Conservation (phyloP, 2,329 filamentous ascomycete species). For the Colletotrichum sp. region DNA sequence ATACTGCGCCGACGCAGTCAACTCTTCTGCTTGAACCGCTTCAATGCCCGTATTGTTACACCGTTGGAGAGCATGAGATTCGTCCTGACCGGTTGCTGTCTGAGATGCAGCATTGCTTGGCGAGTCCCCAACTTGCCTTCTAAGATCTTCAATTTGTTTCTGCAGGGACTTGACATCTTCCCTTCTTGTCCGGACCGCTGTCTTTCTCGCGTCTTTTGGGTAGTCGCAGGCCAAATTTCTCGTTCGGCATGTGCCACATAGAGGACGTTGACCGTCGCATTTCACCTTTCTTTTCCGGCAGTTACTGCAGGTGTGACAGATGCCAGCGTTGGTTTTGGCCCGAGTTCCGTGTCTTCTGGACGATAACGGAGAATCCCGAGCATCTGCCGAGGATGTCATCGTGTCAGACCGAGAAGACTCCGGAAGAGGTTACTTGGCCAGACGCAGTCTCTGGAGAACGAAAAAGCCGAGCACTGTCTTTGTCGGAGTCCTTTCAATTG, state of each 20-base stretch:
- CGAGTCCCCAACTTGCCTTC: background rate
- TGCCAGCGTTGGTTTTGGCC: background rate
- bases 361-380: background rate
- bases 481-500: background rate
- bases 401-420: background rate
- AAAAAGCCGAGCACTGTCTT: background rate
- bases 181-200: background rate
- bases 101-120: background rate
- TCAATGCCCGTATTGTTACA: background rate
- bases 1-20: background rate
- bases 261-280: background rate
- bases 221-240: background rate
- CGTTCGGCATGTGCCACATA: background rate
- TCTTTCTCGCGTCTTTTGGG: background rate
- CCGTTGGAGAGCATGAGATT: background rate
- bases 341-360: background rate
- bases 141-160: background rate
- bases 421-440: background rate
- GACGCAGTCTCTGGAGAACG: background rate
- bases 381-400: background rate
- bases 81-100: background rate
- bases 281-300: background rate
- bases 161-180: background rate
- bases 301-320: background rate
- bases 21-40: background rate